These are phyloP conservation scores for Metschnikowia lunata DNA, from an alignment of 805 yeast genomes.

Conservation along the genomic window DNA sequence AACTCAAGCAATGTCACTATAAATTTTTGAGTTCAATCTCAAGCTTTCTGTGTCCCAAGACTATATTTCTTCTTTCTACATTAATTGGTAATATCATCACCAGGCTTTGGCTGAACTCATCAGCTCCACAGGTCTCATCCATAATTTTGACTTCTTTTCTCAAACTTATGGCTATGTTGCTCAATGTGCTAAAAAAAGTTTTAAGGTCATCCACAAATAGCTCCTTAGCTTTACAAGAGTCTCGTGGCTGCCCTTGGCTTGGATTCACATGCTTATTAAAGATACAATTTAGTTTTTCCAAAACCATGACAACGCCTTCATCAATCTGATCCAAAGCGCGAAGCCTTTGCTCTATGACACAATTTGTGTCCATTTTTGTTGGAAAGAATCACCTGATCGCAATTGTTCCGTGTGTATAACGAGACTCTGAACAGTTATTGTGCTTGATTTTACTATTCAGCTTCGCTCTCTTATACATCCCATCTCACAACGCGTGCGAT, in stretches of 20 bases:
- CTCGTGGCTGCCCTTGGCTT: conserved; percentile 21
- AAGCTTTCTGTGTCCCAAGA: conserved; percentile 58
- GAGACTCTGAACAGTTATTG: too few species aligned
- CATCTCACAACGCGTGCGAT: too few species aligned
- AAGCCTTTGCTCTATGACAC: conserved; percentile 47
- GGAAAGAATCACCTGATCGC: not conserved
- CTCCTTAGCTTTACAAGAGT: conserved; percentile 24
- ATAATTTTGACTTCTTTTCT: conserved; percentile 63
- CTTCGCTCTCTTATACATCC: too few species aligned
- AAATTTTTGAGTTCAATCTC: conserved; percentile 38
- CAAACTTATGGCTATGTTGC: conserved; percentile 53
- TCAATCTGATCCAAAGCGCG: conserved; percentile 52
- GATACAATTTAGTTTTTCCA: conserved; percentile 46
- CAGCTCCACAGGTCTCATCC: conserved; percentile 54
- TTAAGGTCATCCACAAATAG: conserved; percentile 43
- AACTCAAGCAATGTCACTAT: not conserved
- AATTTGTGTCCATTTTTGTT: conserved; percentile 2
- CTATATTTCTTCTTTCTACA: conserved; percentile 66
- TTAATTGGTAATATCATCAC: conserved; percentile 61
- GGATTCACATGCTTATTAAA: conserved; percentile 39
- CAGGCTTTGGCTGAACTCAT: conserved; percentile 39
- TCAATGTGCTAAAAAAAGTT: conserved; percentile 50
- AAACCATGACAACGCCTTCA: conserved; percentile 44
- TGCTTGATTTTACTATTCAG: too few species aligned
- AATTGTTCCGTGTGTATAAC: too few species aligned